Base-by-base conservation (phyloP, 352 stramenopile species). In the Globisporangium spiculum region DNA sequence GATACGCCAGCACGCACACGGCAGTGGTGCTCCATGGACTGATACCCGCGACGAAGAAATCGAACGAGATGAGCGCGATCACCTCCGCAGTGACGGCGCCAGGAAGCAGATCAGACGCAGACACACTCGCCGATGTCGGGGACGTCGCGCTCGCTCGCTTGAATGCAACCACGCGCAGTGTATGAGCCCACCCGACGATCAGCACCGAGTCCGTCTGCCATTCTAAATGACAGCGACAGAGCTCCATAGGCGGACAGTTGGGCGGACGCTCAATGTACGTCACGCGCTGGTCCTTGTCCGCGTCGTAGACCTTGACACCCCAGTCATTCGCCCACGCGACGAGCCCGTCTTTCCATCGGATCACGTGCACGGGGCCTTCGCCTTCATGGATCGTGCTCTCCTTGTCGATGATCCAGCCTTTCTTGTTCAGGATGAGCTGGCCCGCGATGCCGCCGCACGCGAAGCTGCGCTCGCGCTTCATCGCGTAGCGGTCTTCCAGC, bases 381-480 rank as follows among this genome's bases (percentile, higher is more conserved):
- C 88, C 88, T 70, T 95, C 88, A 63, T 95, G 88, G 10, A 95
- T 74, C 0, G 88, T 95, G 60, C 68, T 90, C 70, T 95, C 88
- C 71, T 93, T 92, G 75, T 95, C 88, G 67, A 95, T 89, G 69
- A 95, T 93, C 88, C 88, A 95, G 3, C 88, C 88, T 66, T 92
- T 92, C 71, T 86, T 89, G 73, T 95, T 95, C 63, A 95, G 76
- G 38, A 93, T 90, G n/a, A 95, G 66, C 67, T 95, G 88, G 0
- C 88, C 88, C 0, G 81, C 73, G 26, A 95, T 76, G n/a, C 88
- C 88, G 8, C 88, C 88, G 65, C 88, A 95, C 2, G 85, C 85
- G 59, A 95, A 95, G 59, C 76, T 91, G 57, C 89, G 86, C 65
- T 95, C 88, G 18, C 88, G 80, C 70, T 93, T 93, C 58, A 92